phyloP scores from a whole-genome alignment of 352 stramenopile genomes.

The Pythium biforme region DNA sequence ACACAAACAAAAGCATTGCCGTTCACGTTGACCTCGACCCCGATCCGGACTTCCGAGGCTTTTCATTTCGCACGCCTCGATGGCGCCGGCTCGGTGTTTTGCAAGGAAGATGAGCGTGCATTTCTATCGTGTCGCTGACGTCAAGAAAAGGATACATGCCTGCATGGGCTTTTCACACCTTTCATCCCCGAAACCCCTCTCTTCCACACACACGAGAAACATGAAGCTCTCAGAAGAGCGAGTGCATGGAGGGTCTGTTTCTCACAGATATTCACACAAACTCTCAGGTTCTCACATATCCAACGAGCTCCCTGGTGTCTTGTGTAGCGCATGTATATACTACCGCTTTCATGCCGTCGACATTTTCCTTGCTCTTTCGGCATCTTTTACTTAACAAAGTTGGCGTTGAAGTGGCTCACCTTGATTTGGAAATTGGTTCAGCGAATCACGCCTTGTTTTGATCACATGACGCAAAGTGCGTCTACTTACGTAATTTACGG shows the following conservation, averaged over 20 bases:
- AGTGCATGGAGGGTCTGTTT: no score
- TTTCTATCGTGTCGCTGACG: not conserved
- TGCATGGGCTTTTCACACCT: not conserved
- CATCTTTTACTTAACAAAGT: no score
- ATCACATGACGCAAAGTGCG: not conserved
- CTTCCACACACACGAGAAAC: no score
- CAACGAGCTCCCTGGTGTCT: no score
- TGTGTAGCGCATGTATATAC: not conserved
- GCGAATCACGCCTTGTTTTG: constrained; percentile 1
- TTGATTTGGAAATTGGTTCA: not conserved
- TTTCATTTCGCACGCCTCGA: not conserved
- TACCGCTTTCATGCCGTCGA: no score
- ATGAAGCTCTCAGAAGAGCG: no score
- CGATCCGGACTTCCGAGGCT: constrained; percentile 1
- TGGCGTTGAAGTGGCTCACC: not conserved
- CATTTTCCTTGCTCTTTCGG: no score
- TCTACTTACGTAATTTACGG: constrained; percentile 19
- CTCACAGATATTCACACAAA: not conserved
- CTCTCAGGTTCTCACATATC: not conserved
- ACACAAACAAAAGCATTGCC: not conserved
- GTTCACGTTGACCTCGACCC: constrained; percentile 1
- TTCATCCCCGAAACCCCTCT: not conserved
- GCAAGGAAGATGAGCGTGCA: not conserved
- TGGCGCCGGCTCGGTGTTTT: not conserved
- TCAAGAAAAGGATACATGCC: not conserved